A percentile compares a stretch with the other conserved stretches of the same genome.
phyloP scores from a whole-genome alignment of 2,329 filamentous ascomycete genomes.

The Colletotrichum phormii region DNA sequence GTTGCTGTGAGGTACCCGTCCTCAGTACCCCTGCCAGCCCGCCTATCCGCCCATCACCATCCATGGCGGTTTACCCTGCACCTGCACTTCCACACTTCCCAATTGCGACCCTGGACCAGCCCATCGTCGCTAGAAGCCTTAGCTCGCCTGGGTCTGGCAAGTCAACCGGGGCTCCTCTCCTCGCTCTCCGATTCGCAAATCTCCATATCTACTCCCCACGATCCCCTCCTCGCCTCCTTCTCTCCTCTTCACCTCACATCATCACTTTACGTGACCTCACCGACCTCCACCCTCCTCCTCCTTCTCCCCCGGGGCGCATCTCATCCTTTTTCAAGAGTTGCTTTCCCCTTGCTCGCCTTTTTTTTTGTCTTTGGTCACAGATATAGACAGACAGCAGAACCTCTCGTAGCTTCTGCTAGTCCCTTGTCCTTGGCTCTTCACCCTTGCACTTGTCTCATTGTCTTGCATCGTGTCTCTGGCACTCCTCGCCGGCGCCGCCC shows the following conservation, averaged over 20 bases:
- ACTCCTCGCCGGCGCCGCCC: constrained; percentile 20
- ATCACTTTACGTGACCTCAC: constrained; percentile 10
- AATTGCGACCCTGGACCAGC: constrained; percentile 1
- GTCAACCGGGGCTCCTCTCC: constrained; percentile 20
- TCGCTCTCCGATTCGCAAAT: constrained; percentile 29
- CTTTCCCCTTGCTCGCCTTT: not conserved
- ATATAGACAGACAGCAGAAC: constrained; percentile 21
- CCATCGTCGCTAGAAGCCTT: constrained; percentile 20
- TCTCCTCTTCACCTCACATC: constrained; percentile 24
- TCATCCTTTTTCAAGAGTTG: constrained; percentile 3
- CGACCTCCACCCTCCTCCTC: constrained; percentile 8
- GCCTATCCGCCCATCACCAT: not conserved
- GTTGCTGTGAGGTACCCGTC: not conserved
- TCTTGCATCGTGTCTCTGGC: constrained; percentile 36
- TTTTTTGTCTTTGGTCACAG: not conserved
- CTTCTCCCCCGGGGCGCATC: not conserved
- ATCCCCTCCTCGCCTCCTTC: constrained; percentile 32
- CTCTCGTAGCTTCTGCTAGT: not conserved
- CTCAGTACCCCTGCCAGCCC: constrained; percentile 4
- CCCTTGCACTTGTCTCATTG: constrained; percentile 29
- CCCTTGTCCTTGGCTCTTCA: not conserved
- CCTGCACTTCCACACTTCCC: constrained; percentile 12
- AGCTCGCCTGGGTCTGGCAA: constrained; percentile 4
- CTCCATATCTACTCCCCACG: constrained; percentile 36
- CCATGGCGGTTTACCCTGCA: not conserved